Percentiles rank a stretch among this genome's conserved stretches.
phyloP scores from a whole-genome alignment of 495 filamentous ascomycete species.

The Hypoxylon lenormandii region DNA sequence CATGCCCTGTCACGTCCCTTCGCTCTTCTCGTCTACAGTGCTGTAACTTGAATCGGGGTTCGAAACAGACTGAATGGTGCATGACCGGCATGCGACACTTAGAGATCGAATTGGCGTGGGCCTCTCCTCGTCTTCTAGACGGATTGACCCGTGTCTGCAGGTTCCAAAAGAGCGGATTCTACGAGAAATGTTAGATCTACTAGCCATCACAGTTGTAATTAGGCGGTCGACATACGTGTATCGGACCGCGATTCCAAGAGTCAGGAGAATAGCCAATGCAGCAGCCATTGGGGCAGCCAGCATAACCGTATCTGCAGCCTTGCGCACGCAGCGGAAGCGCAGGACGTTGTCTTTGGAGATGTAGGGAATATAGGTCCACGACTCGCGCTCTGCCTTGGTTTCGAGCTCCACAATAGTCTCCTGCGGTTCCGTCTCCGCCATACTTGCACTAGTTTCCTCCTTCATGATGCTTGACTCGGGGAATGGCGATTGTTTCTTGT shows the following conservation, averaged over 20 bases:
- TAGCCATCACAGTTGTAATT: not conserved
- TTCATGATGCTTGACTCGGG: slow-evolving; percentile 49
- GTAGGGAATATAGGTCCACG: slow-evolving; percentile 42
- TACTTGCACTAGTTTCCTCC: slow-evolving; percentile 46
- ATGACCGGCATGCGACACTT: slow-evolving; percentile 16
- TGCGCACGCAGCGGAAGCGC: slow-evolving; percentile 46
- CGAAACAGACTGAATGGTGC: not conserved
- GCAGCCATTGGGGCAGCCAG: slow-evolving; percentile 51
- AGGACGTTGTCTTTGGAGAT: slow-evolving; percentile 39
- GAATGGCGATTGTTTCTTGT: slow-evolving; percentile 43
- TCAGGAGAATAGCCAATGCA: slow-evolving; percentile 51
- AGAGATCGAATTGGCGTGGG: not conserved
- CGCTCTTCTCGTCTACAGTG: slow-evolving; percentile 27
- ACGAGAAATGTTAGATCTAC: slow-evolving; percentile 7
- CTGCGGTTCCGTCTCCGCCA: slow-evolving; percentile 39
- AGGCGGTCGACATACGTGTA: slow-evolving; percentile 16
- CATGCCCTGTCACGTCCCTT: slow-evolving; percentile 6
- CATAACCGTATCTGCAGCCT: slow-evolving; percentile 55
- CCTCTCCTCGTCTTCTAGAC: slow-evolving; percentile 26
- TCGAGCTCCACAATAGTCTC: slow-evolving; percentile 49
- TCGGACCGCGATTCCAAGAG: slow-evolving; percentile 51
- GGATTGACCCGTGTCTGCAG: slow-evolving; percentile 11
- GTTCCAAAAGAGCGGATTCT: slow-evolving; percentile 2
- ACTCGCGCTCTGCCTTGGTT: slow-evolving; percentile 42
- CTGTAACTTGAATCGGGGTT: slow-evolving; percentile 5